A percentile compares a stretch with the other conserved stretches of the same genome.
Evolutionary conservation across 2,329 filamentous ascomycete species (phyloP).

Genomic region (Exophiala phaeomuriformis): DNA sequence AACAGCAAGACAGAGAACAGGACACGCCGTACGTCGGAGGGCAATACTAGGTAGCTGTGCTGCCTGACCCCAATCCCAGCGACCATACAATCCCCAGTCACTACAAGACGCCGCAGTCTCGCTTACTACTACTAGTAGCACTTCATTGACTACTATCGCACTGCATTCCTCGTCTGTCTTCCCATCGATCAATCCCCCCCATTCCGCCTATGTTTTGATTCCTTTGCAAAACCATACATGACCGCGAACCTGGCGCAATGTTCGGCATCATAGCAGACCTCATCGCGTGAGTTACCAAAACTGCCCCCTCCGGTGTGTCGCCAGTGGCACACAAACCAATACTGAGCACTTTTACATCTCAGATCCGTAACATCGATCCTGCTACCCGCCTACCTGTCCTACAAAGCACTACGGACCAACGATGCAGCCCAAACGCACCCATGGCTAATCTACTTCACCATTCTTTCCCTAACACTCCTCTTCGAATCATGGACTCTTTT

Average conservation of each 20-base stretch:
- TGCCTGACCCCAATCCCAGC: too few species aligned
- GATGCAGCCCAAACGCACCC: conserved; percentile 83
- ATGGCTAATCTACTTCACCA: conserved; percentile 99
- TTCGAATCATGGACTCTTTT: conserved; percentile 83
- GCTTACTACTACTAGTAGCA: too few species aligned
- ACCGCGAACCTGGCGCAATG: too few species aligned
- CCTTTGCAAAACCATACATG: neutral
- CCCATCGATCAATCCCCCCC: neutral
- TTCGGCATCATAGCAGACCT: conserved; percentile 72
- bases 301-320: neutral
- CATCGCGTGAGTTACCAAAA: conserved; percentile 56
- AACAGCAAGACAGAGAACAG: too few species aligned
- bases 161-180: too few species aligned
- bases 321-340: neutral
- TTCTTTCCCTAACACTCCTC: conserved; percentile 71
- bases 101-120: too few species aligned
- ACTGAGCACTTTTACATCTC: conserved; percentile 11
- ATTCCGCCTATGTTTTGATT: neutral
- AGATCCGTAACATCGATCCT: conserved; percentile 83
- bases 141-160: too few species aligned
- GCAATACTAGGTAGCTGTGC: too few species aligned
- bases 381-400: conserved; percentile 93
- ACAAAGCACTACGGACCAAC: conserved; percentile 91
- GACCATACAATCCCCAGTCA: too few species aligned
- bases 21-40: too few species aligned